Evolutionary conservation across 225 moss, liverwort and hornwort genomes (phyloP).

Genomic region (Physcomitrellopsis africana): DNA sequence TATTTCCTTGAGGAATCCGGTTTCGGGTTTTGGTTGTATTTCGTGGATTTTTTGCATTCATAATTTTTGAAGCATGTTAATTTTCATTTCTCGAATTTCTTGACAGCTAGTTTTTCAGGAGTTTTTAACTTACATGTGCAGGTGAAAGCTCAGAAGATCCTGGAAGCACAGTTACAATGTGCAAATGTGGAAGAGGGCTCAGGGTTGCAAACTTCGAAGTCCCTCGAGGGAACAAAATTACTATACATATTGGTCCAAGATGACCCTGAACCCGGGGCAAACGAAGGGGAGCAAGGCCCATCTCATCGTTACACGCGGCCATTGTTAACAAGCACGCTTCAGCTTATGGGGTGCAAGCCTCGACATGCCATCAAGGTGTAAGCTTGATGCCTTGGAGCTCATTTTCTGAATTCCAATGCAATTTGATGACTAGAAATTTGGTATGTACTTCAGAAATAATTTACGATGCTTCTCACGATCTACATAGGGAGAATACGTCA

Average conservation of each 20-base stretch:
- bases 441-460: not conserved
- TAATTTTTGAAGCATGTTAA: not conserved
- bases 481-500: not conserved
- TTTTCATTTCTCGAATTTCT: not conserved
- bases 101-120: not conserved
- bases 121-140: conserved; percentile 17
- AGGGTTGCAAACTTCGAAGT: conserved; percentile 33
- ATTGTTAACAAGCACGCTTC: conserved; percentile 88
- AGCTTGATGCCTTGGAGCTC: not conserved
- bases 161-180: conserved; percentile 40
- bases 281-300: conserved; percentile 44
- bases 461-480: not conserved
- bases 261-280: conserved; percentile 41
- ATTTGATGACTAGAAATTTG: conserved; percentile 11
- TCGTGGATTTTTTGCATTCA: conserved; percentile 9
- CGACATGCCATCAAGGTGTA: conserved; percentile 92
- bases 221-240: conserved; percentile 73
- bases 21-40: not conserved
- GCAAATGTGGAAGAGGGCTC: conserved; percentile 31
- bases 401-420: not conserved
- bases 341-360: conserved; percentile 99
- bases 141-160: conserved; percentile 61
- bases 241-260: conserved; percentile 85
- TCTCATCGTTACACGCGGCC: conserved; percentile 88
- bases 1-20: too few relatives aligned